phyloP scores from a whole-genome alignment of 2,329 filamentous ascomycete species.

The Exophiala mesophila region DNA sequence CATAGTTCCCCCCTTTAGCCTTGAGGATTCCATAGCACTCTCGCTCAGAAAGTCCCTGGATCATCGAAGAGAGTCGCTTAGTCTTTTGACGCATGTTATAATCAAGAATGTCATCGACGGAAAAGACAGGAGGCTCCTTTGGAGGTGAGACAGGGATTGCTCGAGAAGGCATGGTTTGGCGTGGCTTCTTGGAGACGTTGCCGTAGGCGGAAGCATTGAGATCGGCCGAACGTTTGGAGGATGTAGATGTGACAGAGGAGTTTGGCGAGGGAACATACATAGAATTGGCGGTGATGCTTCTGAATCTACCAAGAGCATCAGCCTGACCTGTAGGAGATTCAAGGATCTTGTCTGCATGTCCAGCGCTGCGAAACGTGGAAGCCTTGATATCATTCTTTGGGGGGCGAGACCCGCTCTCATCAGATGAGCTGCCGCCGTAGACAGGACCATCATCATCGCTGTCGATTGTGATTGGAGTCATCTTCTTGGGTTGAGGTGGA shows the following conservation, averaged over 20 bases:
- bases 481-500: constrained; percentile 37
- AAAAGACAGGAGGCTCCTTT: constrained; percentile 30
- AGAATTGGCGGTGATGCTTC: constrained; percentile 40
- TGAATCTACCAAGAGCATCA: constrained; percentile 34
- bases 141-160: constrained; percentile 37
- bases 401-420: constrained; percentile 50
- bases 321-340: constrained; percentile 36
- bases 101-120: constrained; percentile 50
- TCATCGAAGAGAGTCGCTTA: constrained; percentile 46
- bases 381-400: constrained; percentile 56
- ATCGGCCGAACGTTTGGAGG: constrained; percentile 38
- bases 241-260: constrained; percentile 13
- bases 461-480: constrained; percentile 42
- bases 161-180: constrained; percentile 41
- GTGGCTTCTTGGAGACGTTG: constrained; percentile 37
- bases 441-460: constrained; percentile 54
- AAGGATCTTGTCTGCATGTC: constrained; percentile 33
- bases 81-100: constrained; percentile 48
- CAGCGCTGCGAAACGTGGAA: constrained; percentile 39
- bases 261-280: constrained; percentile 37
- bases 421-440: constrained; percentile 60
- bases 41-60: constrained; percentile 43
- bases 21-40: constrained; percentile 49
- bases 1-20: constrained; percentile 47
- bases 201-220: constrained; percentile 41